Conservation (phyloP, 208 protist species). For the Angomonas ambiguus region DNA sequence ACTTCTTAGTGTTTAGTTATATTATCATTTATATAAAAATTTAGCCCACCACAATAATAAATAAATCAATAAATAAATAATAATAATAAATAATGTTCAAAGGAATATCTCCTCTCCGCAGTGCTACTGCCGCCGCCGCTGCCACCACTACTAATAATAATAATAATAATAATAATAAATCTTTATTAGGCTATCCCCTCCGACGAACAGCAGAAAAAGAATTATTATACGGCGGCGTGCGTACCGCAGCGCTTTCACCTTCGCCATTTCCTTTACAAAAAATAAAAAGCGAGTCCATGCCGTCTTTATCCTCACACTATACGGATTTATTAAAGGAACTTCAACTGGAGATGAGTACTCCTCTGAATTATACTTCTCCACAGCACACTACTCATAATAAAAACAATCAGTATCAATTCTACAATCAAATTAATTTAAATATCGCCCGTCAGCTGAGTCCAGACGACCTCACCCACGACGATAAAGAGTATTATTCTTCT, state of each 20-base stretch:
- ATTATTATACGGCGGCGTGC: slow-evolving; percentile 78
- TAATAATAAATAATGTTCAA: too few relatives aligned
- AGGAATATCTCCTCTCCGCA: too few relatives aligned
- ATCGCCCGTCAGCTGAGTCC: slow-evolving; percentile 10
- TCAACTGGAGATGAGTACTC: slow-evolving; percentile 56
- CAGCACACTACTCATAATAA: background rate
- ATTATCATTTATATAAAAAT: too few relatives aligned
- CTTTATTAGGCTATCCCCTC: slow-evolving; percentile 67
- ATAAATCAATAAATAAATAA: slow-evolving; percentile 1
- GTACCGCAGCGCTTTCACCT: slow-evolving; percentile 52
- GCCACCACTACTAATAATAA: background rate
- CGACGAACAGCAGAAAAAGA: slow-evolving; percentile 54
- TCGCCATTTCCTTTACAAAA: slow-evolving; percentile 41
- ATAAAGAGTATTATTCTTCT: background rate
- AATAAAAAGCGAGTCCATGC: slow-evolving; percentile 58
- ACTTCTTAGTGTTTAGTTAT: background rate
- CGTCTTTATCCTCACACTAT: slow-evolving; percentile 32
- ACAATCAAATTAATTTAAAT: slow-evolving; percentile 16
- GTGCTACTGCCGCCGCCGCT: background rate
- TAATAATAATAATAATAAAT: slow-evolving; percentile 1
- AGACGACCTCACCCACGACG: background rate
- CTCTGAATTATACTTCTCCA: slow-evolving; percentile 14
- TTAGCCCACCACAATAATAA: too few relatives aligned
- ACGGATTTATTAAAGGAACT: slow-evolving; percentile 25
- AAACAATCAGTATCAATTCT: background rate